phyloP scores from a whole-genome alignment of 352 stramenopile species.

The Aphanomyces cochlioides region DNA sequence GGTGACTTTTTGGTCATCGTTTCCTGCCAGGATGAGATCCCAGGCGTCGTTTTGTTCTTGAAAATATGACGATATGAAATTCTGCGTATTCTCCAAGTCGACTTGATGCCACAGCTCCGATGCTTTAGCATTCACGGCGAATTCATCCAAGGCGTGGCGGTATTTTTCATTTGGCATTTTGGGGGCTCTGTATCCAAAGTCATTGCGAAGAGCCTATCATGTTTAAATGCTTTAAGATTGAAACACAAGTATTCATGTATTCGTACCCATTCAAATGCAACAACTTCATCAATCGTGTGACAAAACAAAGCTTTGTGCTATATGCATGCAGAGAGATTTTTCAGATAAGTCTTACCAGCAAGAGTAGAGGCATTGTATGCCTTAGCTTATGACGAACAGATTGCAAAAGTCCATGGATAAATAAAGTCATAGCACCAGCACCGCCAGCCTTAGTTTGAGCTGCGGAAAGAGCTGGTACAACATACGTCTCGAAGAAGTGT shows the following conservation, averaged over 20 bases:
- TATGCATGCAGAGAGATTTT: neutral
- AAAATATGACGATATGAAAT: conserved; percentile 4
- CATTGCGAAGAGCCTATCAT: conserved; percentile 3
- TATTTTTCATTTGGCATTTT: neutral
- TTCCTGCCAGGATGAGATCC: neutral
- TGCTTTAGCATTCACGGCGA: neutral
- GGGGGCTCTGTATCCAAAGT: conserved; percentile 5
- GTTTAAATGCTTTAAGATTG: neutral
- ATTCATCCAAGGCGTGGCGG: conserved; percentile 14
- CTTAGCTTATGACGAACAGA: conserved; percentile 9
- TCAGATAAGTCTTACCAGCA: conserved; percentile 1
- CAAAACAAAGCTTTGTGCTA: conserved; percentile 26
- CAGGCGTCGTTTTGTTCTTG: neutral
- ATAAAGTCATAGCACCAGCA: neutral
- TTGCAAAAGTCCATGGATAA: conserved; percentile 23
- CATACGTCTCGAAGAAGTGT: conserved; percentile 10
- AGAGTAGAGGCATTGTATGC: conserved; percentile 4
- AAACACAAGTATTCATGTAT: neutral
- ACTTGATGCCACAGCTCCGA: conserved; percentile 21
- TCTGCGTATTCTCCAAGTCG: conserved; percentile 25
- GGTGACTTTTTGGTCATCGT: conserved; percentile 20
- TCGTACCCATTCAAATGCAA: conserved; percentile 26
- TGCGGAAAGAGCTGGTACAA: conserved; percentile 7
- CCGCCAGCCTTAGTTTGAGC: neutral
- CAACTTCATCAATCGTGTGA: conserved; percentile 28